Evolutionary conservation across 352 stramenopile species (phyloP).

Genomic region (Globisporangium nunn): DNA sequence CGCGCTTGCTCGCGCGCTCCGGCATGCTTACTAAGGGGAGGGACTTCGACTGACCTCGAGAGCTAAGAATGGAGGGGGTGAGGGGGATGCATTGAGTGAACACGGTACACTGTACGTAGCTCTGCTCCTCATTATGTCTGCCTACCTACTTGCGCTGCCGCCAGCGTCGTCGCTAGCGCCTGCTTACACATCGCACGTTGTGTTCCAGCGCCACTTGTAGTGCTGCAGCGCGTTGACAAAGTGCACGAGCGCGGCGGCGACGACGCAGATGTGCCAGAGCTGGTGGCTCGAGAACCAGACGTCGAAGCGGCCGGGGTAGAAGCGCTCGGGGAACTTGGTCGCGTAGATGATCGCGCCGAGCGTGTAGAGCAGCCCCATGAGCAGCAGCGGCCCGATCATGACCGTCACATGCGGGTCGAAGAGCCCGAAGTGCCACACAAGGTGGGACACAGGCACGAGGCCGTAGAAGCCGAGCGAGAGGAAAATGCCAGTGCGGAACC

Average conservation of each 20-base stretch:
- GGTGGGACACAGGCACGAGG: constrained; percentile 62
- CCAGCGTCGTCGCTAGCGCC: too few relatives aligned
- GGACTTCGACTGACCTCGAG: background rate
- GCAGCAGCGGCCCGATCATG: constrained; percentile 71
- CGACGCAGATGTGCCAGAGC: constrained; percentile 85
- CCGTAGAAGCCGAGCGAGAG: constrained; percentile 77
- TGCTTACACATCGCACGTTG: constrained; percentile 56
- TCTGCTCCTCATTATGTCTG: too few relatives aligned
- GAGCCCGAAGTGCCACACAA: constrained; percentile 69
- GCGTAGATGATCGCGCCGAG: constrained; percentile 79
- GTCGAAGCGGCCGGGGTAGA: constrained; percentile 81
- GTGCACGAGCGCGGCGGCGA: constrained; percentile 80
- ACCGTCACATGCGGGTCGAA: constrained; percentile 80
- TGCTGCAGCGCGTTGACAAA: constrained; percentile 79
- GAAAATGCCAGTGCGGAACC: constrained; percentile 73
- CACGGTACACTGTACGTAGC: too few relatives aligned
- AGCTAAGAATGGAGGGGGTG: background rate
- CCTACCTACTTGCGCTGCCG: too few relatives aligned
- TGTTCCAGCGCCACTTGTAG: constrained; percentile 84
- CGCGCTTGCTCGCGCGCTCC: too few relatives aligned
- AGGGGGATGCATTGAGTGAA: too few relatives aligned
- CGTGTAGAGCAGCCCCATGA: constrained; percentile 77
- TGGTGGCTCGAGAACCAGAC: constrained; percentile 84
- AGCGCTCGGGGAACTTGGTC: constrained; percentile 79
- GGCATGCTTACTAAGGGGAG: too few relatives aligned